Evolutionary conservation across 345 rosid species (phyloP).

Genomic region (Eucalyptus victrix): DNA sequence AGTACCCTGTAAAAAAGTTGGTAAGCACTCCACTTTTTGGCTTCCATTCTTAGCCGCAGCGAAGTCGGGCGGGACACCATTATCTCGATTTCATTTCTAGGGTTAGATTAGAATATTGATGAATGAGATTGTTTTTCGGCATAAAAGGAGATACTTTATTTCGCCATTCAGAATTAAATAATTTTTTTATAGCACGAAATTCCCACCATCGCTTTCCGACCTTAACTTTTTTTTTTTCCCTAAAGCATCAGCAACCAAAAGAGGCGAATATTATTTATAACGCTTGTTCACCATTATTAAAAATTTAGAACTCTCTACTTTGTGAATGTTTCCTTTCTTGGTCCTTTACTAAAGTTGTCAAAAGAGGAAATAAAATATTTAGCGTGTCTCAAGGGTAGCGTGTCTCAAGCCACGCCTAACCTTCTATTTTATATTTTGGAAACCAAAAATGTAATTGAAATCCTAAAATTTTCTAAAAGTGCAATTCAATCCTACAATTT

Average conservation of each 20-base stretch:
- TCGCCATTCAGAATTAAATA: background rate
- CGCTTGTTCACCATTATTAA: background rate
- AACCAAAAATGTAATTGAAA: background rate
- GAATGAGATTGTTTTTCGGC: background rate
- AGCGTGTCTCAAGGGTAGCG: background rate
- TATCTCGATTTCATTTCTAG: background rate
- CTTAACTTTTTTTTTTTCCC: background rate
- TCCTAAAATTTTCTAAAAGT: background rate
- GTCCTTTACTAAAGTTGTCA: background rate
- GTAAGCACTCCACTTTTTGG: background rate
- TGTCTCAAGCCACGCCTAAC: background rate
- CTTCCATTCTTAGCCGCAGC: background rate
- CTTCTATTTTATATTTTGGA: background rate
- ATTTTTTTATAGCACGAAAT: background rate
- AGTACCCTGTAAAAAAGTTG: background rate
- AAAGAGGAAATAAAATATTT: background rate
- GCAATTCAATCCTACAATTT: background rate
- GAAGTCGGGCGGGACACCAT: background rate
- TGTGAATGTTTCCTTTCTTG: background rate
- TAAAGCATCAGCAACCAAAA: background rate
- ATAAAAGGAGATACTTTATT: background rate
- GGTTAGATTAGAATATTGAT: background rate
- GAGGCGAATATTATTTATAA: background rate
- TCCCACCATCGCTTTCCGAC: background rate
- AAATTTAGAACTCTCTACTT: background rate